Base-by-base conservation (phyloP, 208 protist species). In the Acanthamoeba lenticulata region DNA sequence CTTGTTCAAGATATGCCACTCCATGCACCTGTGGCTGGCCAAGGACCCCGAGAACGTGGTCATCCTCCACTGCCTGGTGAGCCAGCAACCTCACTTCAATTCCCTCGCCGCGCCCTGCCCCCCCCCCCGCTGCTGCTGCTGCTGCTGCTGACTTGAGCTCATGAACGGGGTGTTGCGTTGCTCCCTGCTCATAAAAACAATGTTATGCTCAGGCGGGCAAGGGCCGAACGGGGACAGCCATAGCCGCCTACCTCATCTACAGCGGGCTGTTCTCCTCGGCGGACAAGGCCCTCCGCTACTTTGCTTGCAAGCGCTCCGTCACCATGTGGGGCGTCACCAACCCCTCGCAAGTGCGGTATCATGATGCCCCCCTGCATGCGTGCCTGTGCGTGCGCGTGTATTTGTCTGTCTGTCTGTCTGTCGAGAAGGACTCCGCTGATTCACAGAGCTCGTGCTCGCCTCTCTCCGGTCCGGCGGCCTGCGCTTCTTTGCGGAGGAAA, bases 141-240 rank as follows among this genome's bases (percentile, higher is more conserved):
- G 49, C 1, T 55, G 49, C 17, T 1, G 45, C 15, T 5, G 45
- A 17, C 9, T 15, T 52, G 45, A 15, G 5, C 45, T 5, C 45
- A 5, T 15, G 45, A 52, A 17, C 45, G n/a, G n/a, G n/a, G n/a
- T n/a, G n/a, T n/a, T n/a, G n/a, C n/a, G n/a, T n/a, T n/a, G n/a
- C n/a, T n/a, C n/a, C n/a, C n/a, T n/a, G n/a, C n/a, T n/a, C n/a
- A n/a, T n/a, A n/a, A n/a, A n/a, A n/a, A n/a, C n/a, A n/a, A n/a
- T n/a, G n/a, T n/a, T 40, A 52, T 27, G 32, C 36, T 15, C 60
- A 91, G 85, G 92, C 95, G 36, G 95, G 96, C 52, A 96, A 96
- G 45, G 96, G 94, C 6, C 94, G 96, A 27, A 96, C 95, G 13
- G 95, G 95, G 32, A 95, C 95, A 2, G 90, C 94, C 1, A 95